Percentiles rank a stretch among this genome's conserved stretches.
These are phyloP conservation scores for Podila horticola DNA, from an alignment of 192 early-diverging fungal species.

Conservation along the genomic window DNA sequence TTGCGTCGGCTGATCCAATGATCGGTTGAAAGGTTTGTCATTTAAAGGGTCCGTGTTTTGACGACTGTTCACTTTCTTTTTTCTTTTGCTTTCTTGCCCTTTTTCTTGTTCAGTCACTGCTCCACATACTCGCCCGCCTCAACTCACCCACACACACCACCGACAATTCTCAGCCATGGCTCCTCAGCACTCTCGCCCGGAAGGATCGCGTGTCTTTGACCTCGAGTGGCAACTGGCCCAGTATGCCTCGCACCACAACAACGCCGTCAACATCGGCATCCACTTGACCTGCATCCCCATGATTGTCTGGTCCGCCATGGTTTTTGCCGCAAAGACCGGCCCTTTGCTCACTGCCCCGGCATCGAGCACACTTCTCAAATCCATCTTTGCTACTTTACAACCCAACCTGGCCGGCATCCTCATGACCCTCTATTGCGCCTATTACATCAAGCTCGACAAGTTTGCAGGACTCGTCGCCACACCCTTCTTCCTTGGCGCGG, in stretches of 20 bases:
- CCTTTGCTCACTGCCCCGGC: slow-evolving; percentile 45
- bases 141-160: too few relatives aligned
- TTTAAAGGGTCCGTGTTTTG: too few relatives aligned
- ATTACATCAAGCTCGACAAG: slow-evolving; percentile 81
- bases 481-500: slow-evolving; percentile 65
- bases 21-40: too few relatives aligned
- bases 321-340: slow-evolving; percentile 60
- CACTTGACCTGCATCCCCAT: slow-evolving; percentile 90
- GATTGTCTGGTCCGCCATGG: slow-evolving; percentile 81
- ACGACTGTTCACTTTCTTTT: too few relatives aligned
- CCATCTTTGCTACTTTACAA: slow-evolving; percentile 22
- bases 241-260: slow-evolving; percentile 86
- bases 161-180: too few relatives aligned
- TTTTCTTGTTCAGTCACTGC: too few relatives aligned
- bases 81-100: too few relatives aligned
- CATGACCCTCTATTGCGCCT: slow-evolving; percentile 66
- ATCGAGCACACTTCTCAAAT: slow-evolving; percentile 37
- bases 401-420: slow-evolving; percentile 48
- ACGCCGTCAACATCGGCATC: slow-evolving; percentile 80
- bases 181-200: too few relatives aligned
- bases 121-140: too few relatives aligned
- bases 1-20: too few relatives aligned
- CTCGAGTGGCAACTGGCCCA: slow-evolving; percentile 77
- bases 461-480: slow-evolving; percentile 59
- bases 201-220: slow-evolving; percentile 66